Evolutionary conservation across 768 basidiomycete genomes (phyloP).

Genomic region (Boletus sp.): DNA sequence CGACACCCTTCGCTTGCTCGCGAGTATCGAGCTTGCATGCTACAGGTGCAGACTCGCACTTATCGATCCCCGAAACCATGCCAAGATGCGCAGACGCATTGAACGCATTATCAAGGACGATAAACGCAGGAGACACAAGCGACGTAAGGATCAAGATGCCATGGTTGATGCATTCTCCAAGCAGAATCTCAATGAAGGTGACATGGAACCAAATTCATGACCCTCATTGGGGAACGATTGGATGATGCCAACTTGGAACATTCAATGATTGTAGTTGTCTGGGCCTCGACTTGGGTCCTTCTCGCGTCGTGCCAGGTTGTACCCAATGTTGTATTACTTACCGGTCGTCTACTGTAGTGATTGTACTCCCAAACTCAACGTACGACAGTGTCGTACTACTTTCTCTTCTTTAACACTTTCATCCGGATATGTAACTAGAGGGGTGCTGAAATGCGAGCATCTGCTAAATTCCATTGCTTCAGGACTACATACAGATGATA

Average conservation of each 20-base stretch:
- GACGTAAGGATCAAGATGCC: constrained; percentile 80
- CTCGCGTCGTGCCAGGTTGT: constrained; percentile 6
- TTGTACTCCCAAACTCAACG: constrained; percentile 11
- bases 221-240: constrained; percentile 2
- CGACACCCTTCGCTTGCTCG: constrained; percentile 76
- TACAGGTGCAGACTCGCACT: constrained; percentile 71
- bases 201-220: constrained; percentile 27
- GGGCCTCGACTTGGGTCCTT: constrained; percentile 1
- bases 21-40: constrained; percentile 82
- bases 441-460: constrained; percentile 6
- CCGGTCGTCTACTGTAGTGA: constrained; percentile 18
- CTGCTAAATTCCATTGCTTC: neutral
- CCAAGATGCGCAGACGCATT: constrained; percentile 64
- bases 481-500: neutral
- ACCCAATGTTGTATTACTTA: constrained; percentile 24
- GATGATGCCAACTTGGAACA: constrained; percentile 9
- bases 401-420: neutral
- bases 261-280: constrained; percentile 12
- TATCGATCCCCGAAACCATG: constrained; percentile 62
- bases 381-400: constrained; percentile 3
- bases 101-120: constrained; percentile 85
- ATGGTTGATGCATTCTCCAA: constrained; percentile 77
- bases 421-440: constrained; percentile 8
- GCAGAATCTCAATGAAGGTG: constrained; percentile 37
- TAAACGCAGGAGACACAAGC: constrained; percentile 71